phyloP scores from a whole-genome alignment of 306 rosid genomes.

The Pachyrhizus erosus region DNA sequence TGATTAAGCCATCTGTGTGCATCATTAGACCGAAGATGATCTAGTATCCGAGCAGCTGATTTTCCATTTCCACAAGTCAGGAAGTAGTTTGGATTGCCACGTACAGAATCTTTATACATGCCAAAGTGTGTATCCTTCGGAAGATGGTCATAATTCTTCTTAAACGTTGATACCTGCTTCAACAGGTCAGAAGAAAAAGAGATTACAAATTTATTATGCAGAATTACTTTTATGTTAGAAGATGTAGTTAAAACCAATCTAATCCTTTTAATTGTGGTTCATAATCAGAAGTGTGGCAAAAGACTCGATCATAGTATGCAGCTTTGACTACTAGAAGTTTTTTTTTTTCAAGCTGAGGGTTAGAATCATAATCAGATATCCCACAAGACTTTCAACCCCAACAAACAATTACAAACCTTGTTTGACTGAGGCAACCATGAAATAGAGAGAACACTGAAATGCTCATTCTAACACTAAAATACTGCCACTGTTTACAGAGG shows the following conservation, averaged over 20 bases:
- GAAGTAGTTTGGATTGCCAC: slow-evolving; percentile 95
- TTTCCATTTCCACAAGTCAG: slow-evolving; percentile 98
- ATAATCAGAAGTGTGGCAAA: slow-evolving; percentile 9
- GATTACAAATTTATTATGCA: slow-evolving; percentile 14
- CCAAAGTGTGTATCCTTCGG: slow-evolving; percentile 96
- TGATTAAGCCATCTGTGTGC: slow-evolving; percentile 99
- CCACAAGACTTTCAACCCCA: neutral
- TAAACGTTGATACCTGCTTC: slow-evolving; percentile 87
- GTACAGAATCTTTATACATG: slow-evolving; percentile 88
- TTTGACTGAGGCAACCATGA: slow-evolving; percentile 15
- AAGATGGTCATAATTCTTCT: slow-evolving; percentile 93
- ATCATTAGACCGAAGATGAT: slow-evolving; percentile 97
- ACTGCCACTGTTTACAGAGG: neutral
- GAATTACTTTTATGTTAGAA: slow-evolving; percentile 25
- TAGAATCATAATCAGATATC: neutral
- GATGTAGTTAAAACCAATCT: slow-evolving; percentile 24
- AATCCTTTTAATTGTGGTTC: neutral
- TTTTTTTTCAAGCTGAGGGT: neutral
- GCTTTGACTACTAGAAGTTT: neutral
- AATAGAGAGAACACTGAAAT: neutral
- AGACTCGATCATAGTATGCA: neutral
- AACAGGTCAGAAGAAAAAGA: slow-evolving; percentile 29
- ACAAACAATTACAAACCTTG: neutral
- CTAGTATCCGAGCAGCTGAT: slow-evolving; percentile 88
- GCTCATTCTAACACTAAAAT: neutral